Conservation (phyloP, 164 flowering plant genomes). For the Paratinospora sagittata region DNA sequence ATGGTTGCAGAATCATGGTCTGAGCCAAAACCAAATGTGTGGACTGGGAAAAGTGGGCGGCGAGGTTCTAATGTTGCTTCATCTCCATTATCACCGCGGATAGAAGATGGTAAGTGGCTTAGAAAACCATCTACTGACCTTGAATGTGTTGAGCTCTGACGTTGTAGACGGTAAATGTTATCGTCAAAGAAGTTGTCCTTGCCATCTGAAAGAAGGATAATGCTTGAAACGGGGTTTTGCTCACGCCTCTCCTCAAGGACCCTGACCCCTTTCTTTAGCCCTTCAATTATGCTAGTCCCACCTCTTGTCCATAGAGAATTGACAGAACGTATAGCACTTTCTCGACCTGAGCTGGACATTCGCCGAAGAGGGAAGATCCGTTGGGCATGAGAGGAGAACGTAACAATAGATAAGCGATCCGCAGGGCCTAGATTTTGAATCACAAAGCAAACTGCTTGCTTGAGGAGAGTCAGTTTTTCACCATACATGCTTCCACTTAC, state of each 20-base stretch:
- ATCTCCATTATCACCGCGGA: constrained; percentile 26
- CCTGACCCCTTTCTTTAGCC: constrained; percentile 71
- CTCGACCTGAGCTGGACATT: constrained; percentile 72
- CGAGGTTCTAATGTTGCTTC: constrained; percentile 38
- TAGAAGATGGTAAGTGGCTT: too few species aligned
- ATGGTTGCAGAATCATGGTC: constrained; percentile 87
- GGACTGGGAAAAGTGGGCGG: constrained; percentile 76
- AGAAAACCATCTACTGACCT: too few species aligned
- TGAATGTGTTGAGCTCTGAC: too few species aligned
- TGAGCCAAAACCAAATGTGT: constrained; percentile 86
- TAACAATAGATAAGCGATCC: constrained; percentile 81
- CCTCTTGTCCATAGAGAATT: constrained; percentile 68
- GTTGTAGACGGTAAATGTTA: too few species aligned
- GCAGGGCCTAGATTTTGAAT: constrained; percentile 80
- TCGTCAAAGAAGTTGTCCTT: too few species aligned
- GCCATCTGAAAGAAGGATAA: constrained; percentile 87
- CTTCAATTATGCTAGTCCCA: constrained; percentile 92
- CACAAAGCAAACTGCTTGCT: constrained; percentile 92
- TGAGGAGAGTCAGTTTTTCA: constrained; percentile 79
- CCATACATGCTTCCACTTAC: constrained; percentile 99
- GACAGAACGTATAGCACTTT: constrained; percentile 74
- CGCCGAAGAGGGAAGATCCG: constrained; percentile 74
- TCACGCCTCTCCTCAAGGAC: constrained; percentile 59
- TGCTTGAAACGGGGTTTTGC: constrained; percentile 75
- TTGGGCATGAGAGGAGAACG: constrained; percentile 88